phyloP scores from a whole-genome alignment of 352 stramenopile species.

The Elongisporangium prolatum region DNA sequence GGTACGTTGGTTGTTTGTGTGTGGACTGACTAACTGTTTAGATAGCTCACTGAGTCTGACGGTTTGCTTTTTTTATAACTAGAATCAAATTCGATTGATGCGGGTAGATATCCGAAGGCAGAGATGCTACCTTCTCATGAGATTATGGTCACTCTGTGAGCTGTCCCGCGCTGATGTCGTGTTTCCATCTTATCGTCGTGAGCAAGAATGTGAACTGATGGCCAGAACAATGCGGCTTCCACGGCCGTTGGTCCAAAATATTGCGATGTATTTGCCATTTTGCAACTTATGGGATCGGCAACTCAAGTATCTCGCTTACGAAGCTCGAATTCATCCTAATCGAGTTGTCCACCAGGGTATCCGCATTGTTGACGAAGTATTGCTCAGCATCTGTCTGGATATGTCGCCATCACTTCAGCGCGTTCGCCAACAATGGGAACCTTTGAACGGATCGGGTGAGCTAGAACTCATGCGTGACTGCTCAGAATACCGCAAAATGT shows the following conservation, averaged over 20 bases:
- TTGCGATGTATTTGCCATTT: slow-evolving; percentile 68
- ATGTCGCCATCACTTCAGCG: slow-evolving; percentile 42
- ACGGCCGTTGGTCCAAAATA: slow-evolving; percentile 77
- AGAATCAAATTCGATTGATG: slow-evolving; percentile 84
- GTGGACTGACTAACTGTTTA: no score
- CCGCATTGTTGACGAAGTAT: slow-evolving; percentile 77
- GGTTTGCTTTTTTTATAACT: slow-evolving; percentile 3
- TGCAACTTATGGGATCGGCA: slow-evolving; percentile 78
- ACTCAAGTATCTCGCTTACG: slow-evolving; percentile 74
- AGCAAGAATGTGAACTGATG: slow-evolving; percentile 46
- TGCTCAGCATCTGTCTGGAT: slow-evolving; percentile 69
- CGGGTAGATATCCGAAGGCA: slow-evolving; percentile 62
- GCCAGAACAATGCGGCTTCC: slow-evolving; percentile 67
- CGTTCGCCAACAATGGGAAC: slow-evolving; percentile 40
- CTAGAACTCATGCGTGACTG: slow-evolving; percentile 71
- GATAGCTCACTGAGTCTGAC: no score
- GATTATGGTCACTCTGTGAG: slow-evolving; percentile 68
- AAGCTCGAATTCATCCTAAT: slow-evolving; percentile 64
- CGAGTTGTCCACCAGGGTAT: slow-evolving; percentile 78
- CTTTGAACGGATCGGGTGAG: slow-evolving; percentile 47
- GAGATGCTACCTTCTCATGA: slow-evolving; percentile 67
- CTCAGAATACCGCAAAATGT: slow-evolving; percentile 48
- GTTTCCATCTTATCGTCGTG: slow-evolving; percentile 31
- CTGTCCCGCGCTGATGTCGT: slow-evolving; percentile 40
- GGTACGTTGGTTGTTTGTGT: slow-evolving; percentile 19